These are phyloP conservation scores for Tilletia setariae DNA, from an alignment of 1,284 basidiomycete species.

Conservation along the genomic window DNA sequence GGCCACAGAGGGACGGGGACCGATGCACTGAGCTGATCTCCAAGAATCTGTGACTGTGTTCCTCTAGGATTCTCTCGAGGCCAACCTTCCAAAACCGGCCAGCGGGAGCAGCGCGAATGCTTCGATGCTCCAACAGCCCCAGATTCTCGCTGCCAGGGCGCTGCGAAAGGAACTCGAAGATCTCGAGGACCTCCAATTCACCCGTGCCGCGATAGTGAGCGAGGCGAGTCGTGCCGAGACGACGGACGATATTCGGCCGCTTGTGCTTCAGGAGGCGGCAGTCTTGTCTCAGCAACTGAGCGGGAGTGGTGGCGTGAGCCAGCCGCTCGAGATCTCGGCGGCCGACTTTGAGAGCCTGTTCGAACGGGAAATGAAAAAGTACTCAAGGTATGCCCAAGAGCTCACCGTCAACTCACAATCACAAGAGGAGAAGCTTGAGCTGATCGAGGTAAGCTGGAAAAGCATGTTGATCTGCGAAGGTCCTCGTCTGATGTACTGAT, in stretches of 20 bases:
- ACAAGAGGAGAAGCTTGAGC: slow-evolving; percentile 67
- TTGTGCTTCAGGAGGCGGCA: slow-evolving; percentile 67
- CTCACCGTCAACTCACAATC: slow-evolving; percentile 64
- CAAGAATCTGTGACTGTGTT: background rate
- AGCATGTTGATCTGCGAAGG: background rate
- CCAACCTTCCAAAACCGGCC: slow-evolving; percentile 26
- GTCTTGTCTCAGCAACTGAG: slow-evolving; percentile 60
- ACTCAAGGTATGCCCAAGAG: slow-evolving; percentile 69
- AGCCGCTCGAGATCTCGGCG: slow-evolving; percentile 28
- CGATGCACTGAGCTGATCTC: background rate
- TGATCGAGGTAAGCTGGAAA: slow-evolving; percentile 64
- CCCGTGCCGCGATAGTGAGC: slow-evolving; percentile 61
- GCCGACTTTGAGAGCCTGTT: slow-evolving; percentile 71
- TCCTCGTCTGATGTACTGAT: background rate
- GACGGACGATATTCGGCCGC: slow-evolving; percentile 72
- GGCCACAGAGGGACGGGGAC: too few relatives aligned
- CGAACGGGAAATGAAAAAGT: slow-evolving; percentile 75
- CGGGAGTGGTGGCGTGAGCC: background rate
- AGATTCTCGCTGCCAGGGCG: slow-evolving; percentile 58
- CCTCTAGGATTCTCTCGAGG: slow-evolving; percentile 23
- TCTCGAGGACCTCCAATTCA: slow-evolving; percentile 67
- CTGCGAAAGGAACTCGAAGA: slow-evolving; percentile 75
- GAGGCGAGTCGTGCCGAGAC: slow-evolving; percentile 67
- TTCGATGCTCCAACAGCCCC: slow-evolving; percentile 14
- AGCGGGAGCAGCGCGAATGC: background rate